phyloP scores from a whole-genome alignment of 768 basidiomycete genomes.

The Leccinum uliginosum region DNA sequence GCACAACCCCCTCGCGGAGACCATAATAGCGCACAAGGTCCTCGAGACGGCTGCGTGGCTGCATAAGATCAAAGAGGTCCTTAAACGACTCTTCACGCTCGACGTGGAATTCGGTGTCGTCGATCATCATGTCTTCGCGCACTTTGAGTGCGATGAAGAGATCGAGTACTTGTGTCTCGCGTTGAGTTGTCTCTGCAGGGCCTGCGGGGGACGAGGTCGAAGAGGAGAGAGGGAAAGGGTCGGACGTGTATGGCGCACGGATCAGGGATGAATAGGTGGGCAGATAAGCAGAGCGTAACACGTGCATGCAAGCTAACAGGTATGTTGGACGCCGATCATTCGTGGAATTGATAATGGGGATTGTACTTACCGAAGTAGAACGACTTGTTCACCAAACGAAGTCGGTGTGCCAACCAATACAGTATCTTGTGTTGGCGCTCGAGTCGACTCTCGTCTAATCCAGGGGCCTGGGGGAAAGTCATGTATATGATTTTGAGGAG shows the following conservation, averaged over 20 bases:
- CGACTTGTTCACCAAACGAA: conserved; percentile 61
- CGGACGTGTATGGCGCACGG: conserved; percentile 66
- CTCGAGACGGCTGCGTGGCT: conserved; percentile 73
- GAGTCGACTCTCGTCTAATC: conserved; percentile 36
- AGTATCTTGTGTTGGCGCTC: conserved; percentile 62
- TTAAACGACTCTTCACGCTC: conserved; percentile 72
- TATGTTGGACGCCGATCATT: not conserved
- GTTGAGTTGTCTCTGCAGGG: conserved; percentile 49
- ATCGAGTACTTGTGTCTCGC: conserved; percentile 74
- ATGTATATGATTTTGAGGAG: conserved; percentile 66
- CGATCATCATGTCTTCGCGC: conserved; percentile 71
- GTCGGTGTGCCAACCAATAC: conserved; percentile 61
- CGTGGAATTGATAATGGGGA: not conserved
- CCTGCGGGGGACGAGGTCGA: conserved; percentile 19
- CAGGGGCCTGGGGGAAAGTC: conserved; percentile 51
- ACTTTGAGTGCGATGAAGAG: conserved; percentile 77
- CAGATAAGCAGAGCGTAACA: conserved; percentile 72
- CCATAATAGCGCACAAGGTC: conserved; percentile 57
- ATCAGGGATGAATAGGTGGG: conserved; percentile 60
- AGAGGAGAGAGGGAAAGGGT: conserved; percentile 63
- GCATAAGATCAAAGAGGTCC: conserved; percentile 72
- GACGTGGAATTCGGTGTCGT: conserved; percentile 71
- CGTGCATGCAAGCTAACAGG: conserved; percentile 67
- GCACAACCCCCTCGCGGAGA: conserved; percentile 34
- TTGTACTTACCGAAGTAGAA: conserved; percentile 55